Evolutionary conservation across 1,284 basidiomycete species (phyloP).

Genomic region (Apiotrichum akiyoshidainum): DNA sequence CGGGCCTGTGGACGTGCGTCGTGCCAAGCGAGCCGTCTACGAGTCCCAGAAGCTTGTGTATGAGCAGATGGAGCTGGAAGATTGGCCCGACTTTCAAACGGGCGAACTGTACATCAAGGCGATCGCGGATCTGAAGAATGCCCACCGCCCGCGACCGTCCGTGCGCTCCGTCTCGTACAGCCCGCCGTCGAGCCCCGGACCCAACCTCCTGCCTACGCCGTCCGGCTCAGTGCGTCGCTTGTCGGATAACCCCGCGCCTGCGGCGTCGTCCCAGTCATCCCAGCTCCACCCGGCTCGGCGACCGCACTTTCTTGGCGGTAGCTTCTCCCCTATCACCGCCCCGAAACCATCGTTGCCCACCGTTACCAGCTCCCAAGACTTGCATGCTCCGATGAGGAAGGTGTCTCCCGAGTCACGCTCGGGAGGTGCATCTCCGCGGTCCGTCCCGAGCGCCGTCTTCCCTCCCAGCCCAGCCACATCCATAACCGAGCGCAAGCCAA

Average conservation of each 20-base stretch:
- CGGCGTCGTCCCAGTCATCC: background rate
- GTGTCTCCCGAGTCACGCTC: constrained; percentile 4
- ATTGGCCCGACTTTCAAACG: constrained; percentile 80
- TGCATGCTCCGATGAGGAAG: constrained; percentile 5
- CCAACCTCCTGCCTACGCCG: background rate
- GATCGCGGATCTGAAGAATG: constrained; percentile 61
- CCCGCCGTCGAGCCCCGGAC: constrained; percentile 1
- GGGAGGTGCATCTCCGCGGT: background rate
- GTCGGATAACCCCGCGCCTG: background rate
- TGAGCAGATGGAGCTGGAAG: constrained; percentile 82
- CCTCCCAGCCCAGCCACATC: constrained; percentile 4
- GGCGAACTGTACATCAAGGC: constrained; percentile 90
- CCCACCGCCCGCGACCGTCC: background rate
- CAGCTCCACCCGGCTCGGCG: constrained; percentile 3
- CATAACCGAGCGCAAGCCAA: background rate
- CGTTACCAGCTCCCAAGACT: constrained; percentile 16
- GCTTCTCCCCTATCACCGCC: constrained; percentile 24
- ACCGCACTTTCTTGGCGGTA: constrained; percentile 22
- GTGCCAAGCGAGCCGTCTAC: constrained; percentile 58
- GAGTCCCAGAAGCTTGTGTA: constrained; percentile 80
- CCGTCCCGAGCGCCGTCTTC: background rate
- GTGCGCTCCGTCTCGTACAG: background rate
- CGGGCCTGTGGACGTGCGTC: constrained; percentile 18
- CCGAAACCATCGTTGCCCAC: constrained; percentile 14
- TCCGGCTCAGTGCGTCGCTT: constrained; percentile 1